A percentile compares a stretch with the other conserved stretches of the same genome.
These are phyloP conservation scores for Globisporangium nodosum DNA, from an alignment of 352 stramenopile genomes.

Conservation along the genomic window DNA sequence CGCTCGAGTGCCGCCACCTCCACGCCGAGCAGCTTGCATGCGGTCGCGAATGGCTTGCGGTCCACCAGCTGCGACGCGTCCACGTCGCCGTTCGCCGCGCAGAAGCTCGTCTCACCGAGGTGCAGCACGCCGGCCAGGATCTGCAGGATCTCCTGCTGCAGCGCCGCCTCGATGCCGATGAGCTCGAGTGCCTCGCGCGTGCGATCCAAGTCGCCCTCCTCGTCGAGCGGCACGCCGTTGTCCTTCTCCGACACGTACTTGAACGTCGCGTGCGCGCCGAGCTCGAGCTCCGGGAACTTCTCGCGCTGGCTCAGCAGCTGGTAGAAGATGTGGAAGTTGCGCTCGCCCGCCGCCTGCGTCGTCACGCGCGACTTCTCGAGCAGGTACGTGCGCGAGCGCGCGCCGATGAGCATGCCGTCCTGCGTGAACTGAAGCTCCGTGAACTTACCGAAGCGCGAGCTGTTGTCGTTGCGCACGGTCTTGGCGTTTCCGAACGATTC, in stretches of 20 bases:
- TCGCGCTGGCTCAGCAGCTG: constrained; percentile 75
- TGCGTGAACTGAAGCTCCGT: constrained; percentile 77
- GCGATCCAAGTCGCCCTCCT: constrained; percentile 52
- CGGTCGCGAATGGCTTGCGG: constrained; percentile 49
- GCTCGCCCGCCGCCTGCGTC: constrained; percentile 80
- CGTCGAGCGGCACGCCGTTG: constrained; percentile 35
- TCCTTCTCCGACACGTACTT: constrained; percentile 54
- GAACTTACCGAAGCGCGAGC: constrained; percentile 83
- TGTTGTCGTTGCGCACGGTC: constrained; percentile 86
- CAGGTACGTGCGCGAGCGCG: constrained; percentile 85
- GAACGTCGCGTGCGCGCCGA: constrained; percentile 41
- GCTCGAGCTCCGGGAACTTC: constrained; percentile 53
- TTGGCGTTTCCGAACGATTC: constrained; percentile 87
- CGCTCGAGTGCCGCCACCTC: constrained; percentile 83
- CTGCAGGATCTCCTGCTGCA: constrained; percentile 90
- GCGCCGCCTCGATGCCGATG: constrained; percentile 79
- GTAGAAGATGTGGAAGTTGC: constrained; percentile 97
- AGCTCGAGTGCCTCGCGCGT: constrained; percentile 65
- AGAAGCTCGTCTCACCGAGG: constrained; percentile 90
- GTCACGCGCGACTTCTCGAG: constrained; percentile 91
- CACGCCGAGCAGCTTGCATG: constrained; percentile 87
- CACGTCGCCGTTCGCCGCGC: constrained; percentile 41
- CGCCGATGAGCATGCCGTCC: constrained; percentile 73
- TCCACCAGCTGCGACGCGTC: constrained; percentile 46
- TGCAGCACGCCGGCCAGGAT: constrained; percentile 93